Conservation (phyloP, 1,139 yeast species). For the Arxiozyma heterogenica region DNA sequence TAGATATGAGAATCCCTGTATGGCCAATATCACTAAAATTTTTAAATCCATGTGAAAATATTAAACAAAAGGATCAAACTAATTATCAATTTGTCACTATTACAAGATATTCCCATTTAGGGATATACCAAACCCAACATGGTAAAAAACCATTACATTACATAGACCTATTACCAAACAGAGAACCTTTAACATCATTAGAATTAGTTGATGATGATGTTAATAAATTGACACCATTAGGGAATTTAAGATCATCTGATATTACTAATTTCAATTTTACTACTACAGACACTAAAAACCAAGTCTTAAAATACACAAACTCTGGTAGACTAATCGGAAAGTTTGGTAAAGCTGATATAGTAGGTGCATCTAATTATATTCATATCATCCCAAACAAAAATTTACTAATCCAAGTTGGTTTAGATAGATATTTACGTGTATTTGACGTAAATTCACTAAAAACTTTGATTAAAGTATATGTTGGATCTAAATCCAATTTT, state of each 20-base stretch:
- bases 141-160: constrained; percentile 48
- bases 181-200: constrained; percentile 23
- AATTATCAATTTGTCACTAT: constrained; percentile 44
- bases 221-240: constrained; percentile 12
- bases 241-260: constrained; percentile 15
- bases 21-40: constrained; percentile 42
- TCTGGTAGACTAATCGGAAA: constrained; percentile 37
- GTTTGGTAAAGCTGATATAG: constrained; percentile 36
- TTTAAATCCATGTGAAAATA: constrained; percentile 27
- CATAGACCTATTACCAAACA: constrained; percentile 32
- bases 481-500: constrained; percentile 63
- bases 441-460: constrained; percentile 53
- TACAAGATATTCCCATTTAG: constrained; percentile 39
- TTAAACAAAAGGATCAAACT: constrained; percentile 22
- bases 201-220: constrained; percentile 8
- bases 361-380: constrained; percentile 36
- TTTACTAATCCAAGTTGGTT: constrained; percentile 58
- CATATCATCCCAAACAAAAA: constrained; percentile 16
- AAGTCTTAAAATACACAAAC: constrained; percentile 45
- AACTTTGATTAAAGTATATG: constrained; percentile 58
- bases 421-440: constrained; percentile 77
- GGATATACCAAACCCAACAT: constrained; percentile 50
- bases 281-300: constrained; percentile 25
- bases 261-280: constrained; percentile 16
- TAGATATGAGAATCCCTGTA: constrained; percentile 58